These are phyloP conservation scores for Tetracentron sinense DNA, from an alignment of 164 flowering plant species.

Conservation along the genomic window DNA sequence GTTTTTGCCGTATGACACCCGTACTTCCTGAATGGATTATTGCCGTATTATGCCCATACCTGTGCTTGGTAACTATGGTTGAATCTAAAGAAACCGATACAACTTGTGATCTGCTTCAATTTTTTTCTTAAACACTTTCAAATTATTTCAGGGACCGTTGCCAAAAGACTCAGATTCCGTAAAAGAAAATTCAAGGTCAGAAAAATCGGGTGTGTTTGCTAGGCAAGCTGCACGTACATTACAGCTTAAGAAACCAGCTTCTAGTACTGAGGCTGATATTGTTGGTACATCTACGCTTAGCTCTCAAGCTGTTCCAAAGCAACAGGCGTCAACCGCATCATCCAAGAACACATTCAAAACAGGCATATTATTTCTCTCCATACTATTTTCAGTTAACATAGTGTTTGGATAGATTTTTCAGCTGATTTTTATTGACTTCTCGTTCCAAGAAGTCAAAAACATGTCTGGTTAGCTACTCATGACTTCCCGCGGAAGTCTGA, in stretches of 20 bases:
- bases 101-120: not conserved
- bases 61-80: too few relatives aligned
- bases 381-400: not conserved
- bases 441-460: too few relatives aligned
- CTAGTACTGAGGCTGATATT: constrained; percentile 80
- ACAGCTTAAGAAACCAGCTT: constrained; percentile 62
- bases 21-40: too few relatives aligned
- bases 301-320: constrained; percentile 61
- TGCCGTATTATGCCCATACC: too few relatives aligned
- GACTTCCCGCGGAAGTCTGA: too few relatives aligned
- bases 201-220: constrained; percentile 37
- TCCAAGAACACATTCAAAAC: constrained; percentile 58
- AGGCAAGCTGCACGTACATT: constrained; percentile 43
- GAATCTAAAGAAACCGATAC: not conserved
- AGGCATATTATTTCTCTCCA: constrained; percentile 30
- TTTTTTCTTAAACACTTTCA: too few relatives aligned
- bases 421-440: too few relatives aligned
- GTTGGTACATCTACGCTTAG: constrained; percentile 50
- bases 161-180: constrained; percentile 38
- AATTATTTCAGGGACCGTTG: not conserved
- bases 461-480: too few relatives aligned
- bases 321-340: constrained; percentile 76
- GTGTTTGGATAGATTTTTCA: too few relatives aligned
- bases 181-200: constrained; percentile 59
- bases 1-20: too few relatives aligned